Evolutionary conservation across 2,329 filamentous ascomycete species (phyloP).

Genomic region (Diaporthe australafricana): DNA sequence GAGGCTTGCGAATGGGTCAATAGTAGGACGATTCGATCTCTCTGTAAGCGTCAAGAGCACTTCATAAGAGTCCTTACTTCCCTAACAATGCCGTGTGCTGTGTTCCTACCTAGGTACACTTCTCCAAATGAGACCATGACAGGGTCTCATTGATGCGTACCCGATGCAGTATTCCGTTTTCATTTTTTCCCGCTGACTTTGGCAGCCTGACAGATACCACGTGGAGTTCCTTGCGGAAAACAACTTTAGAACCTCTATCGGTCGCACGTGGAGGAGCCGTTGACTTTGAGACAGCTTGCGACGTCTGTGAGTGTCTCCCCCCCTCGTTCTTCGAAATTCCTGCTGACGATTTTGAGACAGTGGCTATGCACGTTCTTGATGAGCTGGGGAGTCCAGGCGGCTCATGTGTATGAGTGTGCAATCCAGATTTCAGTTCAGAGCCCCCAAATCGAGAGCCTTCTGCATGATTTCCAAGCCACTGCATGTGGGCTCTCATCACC

Average conservation of each 20-base stretch:
- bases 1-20: neutral
- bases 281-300: neutral
- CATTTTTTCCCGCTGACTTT: too few species aligned
- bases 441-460: constrained; percentile 1
- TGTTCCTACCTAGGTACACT: neutral
- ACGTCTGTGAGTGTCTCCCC: neutral
- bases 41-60: neutral
- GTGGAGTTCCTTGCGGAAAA: neutral
- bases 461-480: constrained; percentile 2
- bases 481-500: neutral
- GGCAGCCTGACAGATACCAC: neutral
- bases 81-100: too few species aligned
- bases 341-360: neutral
- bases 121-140: neutral
- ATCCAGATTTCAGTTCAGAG: neutral
- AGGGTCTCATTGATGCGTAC: neutral
- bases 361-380: neutral
- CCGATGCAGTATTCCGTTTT: neutral
- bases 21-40: too few species aligned
- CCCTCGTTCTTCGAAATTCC: neutral
- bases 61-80: fast-evolving
- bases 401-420: too few species aligned
- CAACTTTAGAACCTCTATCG: neutral
- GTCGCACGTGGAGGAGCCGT: too few species aligned
- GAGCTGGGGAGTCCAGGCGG: neutral